Percentiles rank a stretch among this genome's conserved stretches.
phyloP scores from a whole-genome alignment of 2,329 filamentous ascomycete species.

The Metarhizium brunneum region DNA sequence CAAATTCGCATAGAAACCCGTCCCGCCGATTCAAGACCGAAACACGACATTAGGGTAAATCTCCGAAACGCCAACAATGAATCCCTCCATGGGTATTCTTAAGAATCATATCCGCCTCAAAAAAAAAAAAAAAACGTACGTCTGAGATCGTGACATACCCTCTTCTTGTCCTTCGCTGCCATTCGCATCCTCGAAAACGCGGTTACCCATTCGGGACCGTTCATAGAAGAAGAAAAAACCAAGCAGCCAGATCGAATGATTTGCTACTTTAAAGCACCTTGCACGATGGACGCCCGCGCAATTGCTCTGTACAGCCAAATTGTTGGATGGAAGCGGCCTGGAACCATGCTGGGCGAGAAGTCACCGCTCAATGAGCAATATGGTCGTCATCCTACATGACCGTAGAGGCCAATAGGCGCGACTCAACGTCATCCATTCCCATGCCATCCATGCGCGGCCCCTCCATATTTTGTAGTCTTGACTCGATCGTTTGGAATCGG shows the following conservation, averaged over 20 bases:
- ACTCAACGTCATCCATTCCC: constrained; percentile 36
- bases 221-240: background rate
- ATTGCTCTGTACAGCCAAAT: background rate
- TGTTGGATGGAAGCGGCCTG: background rate
- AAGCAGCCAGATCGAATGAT: background rate
- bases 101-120: background rate
- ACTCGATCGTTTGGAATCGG: constrained; percentile 34
- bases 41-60: background rate
- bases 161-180: background rate
- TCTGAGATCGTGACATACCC: background rate
- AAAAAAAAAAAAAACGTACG: background rate
- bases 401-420: constrained; percentile 31
- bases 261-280: background rate
- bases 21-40: background rate
- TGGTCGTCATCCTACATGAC: constrained; percentile 27
- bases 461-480: constrained; percentile 32
- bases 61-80: constrained; percentile 4
- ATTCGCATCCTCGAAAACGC: background rate
- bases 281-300: background rate
- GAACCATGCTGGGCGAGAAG: background rate
- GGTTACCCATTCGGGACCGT: background rate
- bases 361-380: background rate
- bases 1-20: background rate
- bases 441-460: constrained; percentile 32
- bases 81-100: background rate